A percentile compares a stretch with the other conserved stretches of the same genome.
Evolutionary conservation across 805 yeast species (phyloP).

Genomic region (Candida insectalens): DNA sequence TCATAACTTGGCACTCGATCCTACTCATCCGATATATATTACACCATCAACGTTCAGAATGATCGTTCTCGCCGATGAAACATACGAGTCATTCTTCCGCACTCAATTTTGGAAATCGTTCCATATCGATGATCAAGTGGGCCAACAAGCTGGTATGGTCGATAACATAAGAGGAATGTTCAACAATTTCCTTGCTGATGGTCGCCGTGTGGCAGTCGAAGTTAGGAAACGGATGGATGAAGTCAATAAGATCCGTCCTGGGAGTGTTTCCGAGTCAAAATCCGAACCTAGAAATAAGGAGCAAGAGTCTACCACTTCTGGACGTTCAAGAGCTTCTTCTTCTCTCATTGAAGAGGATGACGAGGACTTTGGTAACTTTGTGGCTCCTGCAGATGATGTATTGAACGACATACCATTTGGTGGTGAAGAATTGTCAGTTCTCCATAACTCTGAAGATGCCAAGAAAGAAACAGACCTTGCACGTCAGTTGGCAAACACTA

Average conservation of each 20-base stretch:
- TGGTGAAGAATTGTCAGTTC: slow-evolving; percentile 12
- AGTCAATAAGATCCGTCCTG: slow-evolving; percentile 28
- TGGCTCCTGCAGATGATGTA: slow-evolving; percentile 18
- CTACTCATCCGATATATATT: slow-evolving; percentile 62
- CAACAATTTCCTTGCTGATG: slow-evolving; percentile 87
- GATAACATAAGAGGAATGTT: slow-evolving; percentile 75
- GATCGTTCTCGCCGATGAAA: slow-evolving; percentile 91
- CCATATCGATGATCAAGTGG: slow-evolving; percentile 50
- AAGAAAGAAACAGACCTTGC: slow-evolving; percentile 9
- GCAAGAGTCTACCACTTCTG: slow-evolving; percentile 1
- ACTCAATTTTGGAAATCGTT: slow-evolving; percentile 57
- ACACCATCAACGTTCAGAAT: slow-evolving; percentile 85
- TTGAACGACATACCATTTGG: slow-evolving; percentile 14
- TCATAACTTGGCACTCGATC: slow-evolving; percentile 78
- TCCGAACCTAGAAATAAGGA: background rate
- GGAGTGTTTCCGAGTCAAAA: background rate
- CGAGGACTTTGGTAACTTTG: slow-evolving; percentile 25
- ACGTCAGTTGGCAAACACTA: slow-evolving; percentile 4
- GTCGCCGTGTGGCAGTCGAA: slow-evolving; percentile 81
- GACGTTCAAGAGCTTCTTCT: slow-evolving; percentile 14
- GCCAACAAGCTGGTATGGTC: slow-evolving; percentile 26
- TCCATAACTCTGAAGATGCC: slow-evolving; percentile 11
- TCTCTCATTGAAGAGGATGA: slow-evolving; percentile 1
- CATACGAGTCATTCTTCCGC: slow-evolving; percentile 78
- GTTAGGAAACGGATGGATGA: slow-evolving; percentile 84